A percentile compares a stretch with the other conserved stretches of the same genome.
Conservation (phyloP, 2,329 filamentous ascomycete species). For the Xylariaceae sp. region DNA sequence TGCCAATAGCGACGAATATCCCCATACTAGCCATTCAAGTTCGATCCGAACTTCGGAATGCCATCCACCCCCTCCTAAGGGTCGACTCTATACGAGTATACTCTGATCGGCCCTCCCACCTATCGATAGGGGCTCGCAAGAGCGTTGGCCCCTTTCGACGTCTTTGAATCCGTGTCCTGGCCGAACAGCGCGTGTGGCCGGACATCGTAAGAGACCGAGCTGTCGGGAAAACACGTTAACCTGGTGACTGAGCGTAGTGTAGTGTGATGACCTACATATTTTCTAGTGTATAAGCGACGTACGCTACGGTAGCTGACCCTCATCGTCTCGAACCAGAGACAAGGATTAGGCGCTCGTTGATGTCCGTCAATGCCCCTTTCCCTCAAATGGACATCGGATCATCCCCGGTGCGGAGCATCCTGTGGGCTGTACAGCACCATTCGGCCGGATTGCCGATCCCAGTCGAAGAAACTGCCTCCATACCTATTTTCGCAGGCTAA, state of each 20-base stretch:
- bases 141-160: too few species aligned
- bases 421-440: neutral
- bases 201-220: neutral
- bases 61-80: neutral
- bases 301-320: neutral
- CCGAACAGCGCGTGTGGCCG: neutral
- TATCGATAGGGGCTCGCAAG: neutral
- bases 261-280: neutral
- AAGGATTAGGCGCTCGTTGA: neutral
- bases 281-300: neutral
- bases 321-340: neutral
- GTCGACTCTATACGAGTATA: neutral
- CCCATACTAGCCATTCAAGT: neutral
- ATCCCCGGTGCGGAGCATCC: neutral
- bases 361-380: neutral
- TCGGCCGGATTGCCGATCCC: neutral
- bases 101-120: neutral
- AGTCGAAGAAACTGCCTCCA: conserved; percentile 1
- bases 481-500: neutral
- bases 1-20: neutral
- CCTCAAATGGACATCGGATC: neutral
- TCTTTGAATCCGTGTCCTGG: too few species aligned
- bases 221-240: neutral
- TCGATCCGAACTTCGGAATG: neutral
- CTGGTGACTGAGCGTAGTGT: neutral